Percentiles rank a stretch among this genome's conserved stretches.
Evolutionary conservation across 805 yeast species (phyloP).

Genomic region (baker's yeast (Saccharomyces cerevisiae)): DNA sequence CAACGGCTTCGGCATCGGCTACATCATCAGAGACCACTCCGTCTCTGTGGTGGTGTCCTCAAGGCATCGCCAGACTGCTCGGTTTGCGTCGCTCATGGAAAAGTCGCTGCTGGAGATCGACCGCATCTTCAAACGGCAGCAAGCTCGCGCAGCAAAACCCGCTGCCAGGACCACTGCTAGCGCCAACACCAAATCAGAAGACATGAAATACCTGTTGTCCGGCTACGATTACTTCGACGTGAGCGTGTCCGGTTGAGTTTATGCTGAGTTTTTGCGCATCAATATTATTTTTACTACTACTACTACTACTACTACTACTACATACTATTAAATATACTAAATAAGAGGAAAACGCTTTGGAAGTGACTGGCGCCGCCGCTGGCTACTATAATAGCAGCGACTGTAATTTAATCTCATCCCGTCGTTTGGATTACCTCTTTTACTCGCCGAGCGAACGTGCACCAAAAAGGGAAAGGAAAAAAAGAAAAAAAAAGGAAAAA

Average conservation of each 20-base stretch:
- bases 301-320: too few species aligned
- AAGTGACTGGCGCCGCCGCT: too few species aligned
- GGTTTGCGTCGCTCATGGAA: slow-evolving; percentile 63
- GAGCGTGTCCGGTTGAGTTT: slow-evolving; percentile 18
- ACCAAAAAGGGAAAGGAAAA: too few species aligned
- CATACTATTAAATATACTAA: too few species aligned
- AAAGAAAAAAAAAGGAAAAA: too few species aligned
- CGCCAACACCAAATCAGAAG: slow-evolving; percentile 25
- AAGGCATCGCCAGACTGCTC: slow-evolving; percentile 76
- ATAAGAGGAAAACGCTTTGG: too few species aligned
- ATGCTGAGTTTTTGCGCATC: too few species aligned
- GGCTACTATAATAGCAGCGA: too few species aligned
- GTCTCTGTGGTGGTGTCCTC: slow-evolving; percentile 77
- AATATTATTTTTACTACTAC: too few species aligned
- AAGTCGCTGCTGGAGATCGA: slow-evolving; percentile 53
- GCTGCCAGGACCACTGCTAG: slow-evolving; percentile 1
- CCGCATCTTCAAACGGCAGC: slow-evolving; percentile 36
- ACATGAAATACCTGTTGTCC: slow-evolving; percentile 45
- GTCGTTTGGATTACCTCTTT: not conserved
- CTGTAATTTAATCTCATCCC: not conserved
- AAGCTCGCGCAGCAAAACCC: slow-evolving; percentile 1
- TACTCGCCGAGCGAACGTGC: not conserved
- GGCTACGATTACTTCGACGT: slow-evolving; percentile 82
- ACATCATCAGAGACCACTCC: slow-evolving; percentile 73
- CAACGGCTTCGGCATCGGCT: slow-evolving; percentile 90